Base-by-base conservation (phyloP, 1,139 yeast genomes). In the Nakaseomyces delphensis region DNA sequence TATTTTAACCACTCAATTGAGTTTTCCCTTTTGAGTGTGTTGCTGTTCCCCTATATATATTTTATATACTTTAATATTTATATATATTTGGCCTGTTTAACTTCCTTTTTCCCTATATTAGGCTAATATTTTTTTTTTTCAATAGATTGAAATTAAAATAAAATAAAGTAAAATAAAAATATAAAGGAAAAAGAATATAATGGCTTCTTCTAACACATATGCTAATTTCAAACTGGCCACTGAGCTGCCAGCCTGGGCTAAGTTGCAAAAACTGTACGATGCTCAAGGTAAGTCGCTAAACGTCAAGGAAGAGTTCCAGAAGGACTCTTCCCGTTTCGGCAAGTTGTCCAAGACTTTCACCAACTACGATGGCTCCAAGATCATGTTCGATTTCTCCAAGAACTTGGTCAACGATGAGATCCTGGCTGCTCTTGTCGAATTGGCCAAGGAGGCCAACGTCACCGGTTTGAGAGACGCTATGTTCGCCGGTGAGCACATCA, bases 351-450 rank as follows among this genome's bases (percentile, higher is more conserved):
- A 77, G 63, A 79, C 84, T 44, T 86, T 87, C 65, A 69, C 71
- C 57, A 89, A 87, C 71, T 83, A 63, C 64, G 96, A 89, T 60
- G 89, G 83, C 38, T 82, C 95, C 42, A 73, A 87, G 69, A 83
- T 91, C 59, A 71, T 91, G 59, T 91, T 89, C 63, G 98, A 91
- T 66, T 91, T 81, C 74, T 85, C 96, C 57, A 91, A 91, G 74
- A 91, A 91, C 70, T 74, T 91, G 65, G 70, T 91, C 60, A 82
- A 87, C 64, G 95, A 87, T 54, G 89, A 85, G 60, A 77, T 89
- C 60, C 66, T 84, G 55, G 57, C 67, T 30, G 67, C 77, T 45
- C 76, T 91, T 64, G 51, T 85, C 51, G 73, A 77, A 61, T 77
- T 91, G 62, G 97, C 97, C 55, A 79, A 80, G 64, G 95, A 91